A percentile compares a stretch with the other conserved stretches of the same genome.
These are phyloP conservation scores for Avena atlantica DNA, from an alignment of 176 grass and related monocot genomes.

Conservation along the genomic window DNA sequence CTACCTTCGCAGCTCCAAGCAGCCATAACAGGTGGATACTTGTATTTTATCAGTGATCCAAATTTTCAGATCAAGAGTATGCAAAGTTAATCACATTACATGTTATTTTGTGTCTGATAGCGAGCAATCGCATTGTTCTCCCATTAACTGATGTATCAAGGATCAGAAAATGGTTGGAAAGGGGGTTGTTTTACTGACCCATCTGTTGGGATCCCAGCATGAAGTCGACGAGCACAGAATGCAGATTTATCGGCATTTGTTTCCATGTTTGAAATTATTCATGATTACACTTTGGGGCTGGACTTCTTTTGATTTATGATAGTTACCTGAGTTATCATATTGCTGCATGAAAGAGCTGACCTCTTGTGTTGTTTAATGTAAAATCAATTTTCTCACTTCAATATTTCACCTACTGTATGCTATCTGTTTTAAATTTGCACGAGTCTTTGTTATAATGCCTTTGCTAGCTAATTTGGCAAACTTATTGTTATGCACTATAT, in stretches of 20 bases:
- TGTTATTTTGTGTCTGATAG: conserved; percentile 16
- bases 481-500: neutral
- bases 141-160: conserved; percentile 7
- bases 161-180: neutral
- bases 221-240: neutral
- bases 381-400: neutral
- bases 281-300: neutral
- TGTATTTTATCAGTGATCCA: neutral
- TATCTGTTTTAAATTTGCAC: neutral
- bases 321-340: neutral
- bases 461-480: neutral
- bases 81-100: neutral
- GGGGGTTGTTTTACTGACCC: neutral
- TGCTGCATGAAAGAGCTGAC: neutral
- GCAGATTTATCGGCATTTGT: neutral
- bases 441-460: neutral
- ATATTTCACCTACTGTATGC: neutral
- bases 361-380: neutral
- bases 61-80: neutral
- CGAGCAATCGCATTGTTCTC: neutral
- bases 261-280: conserved; percentile 27
- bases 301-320: conserved; percentile 7
- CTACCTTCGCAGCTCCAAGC: too few relatives aligned
- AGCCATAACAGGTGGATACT: neutral
- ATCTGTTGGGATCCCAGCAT: neutral